A percentile compares a stretch with the other conserved stretches of the same genome.
These are phyloP conservation scores for Mycena epipterygia DNA, from an alignment of 768 basidiomycete genomes.

Conservation along the genomic window DNA sequence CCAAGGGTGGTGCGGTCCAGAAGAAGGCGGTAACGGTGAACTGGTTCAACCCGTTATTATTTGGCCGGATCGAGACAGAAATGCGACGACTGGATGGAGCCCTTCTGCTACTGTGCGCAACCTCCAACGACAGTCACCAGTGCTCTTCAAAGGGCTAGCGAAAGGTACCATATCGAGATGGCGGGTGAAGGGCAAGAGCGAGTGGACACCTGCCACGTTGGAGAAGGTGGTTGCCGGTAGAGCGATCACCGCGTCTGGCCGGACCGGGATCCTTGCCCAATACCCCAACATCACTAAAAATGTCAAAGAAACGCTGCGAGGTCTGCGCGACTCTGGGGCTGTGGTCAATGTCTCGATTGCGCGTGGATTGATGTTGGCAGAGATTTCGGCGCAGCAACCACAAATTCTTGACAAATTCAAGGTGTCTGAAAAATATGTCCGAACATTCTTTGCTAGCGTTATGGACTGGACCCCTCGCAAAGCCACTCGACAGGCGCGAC, in stretches of 20 bases:
- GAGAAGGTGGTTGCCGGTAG: not conserved
- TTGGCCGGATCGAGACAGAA: not conserved
- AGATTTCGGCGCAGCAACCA: conserved; percentile 9
- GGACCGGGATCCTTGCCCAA: conserved; percentile 11
- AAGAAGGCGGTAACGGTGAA: not conserved
- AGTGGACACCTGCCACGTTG: conserved; percentile 5
- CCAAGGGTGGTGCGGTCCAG: conserved; percentile 1
- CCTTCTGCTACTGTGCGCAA: not conserved
- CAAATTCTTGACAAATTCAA: conserved; percentile 20
- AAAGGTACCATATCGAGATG: conserved; percentile 17
- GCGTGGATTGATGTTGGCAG: conserved; percentile 10
- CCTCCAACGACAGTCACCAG: not conserved
- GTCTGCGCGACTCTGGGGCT: conserved; percentile 9
- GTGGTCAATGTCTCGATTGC: conserved; percentile 24
- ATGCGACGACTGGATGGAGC: conserved; percentile 7
- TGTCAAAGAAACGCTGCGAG: conserved; percentile 22
- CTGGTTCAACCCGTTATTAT: conserved; percentile 2
- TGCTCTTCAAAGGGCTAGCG: not conserved
- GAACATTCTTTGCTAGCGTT: conserved; percentile 10
- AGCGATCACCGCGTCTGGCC: conserved; percentile 5
- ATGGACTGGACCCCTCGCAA: conserved; percentile 28
- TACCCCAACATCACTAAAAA: conserved; percentile 20
- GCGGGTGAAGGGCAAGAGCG: conserved; percentile 6
- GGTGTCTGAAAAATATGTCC: conserved; percentile 14
- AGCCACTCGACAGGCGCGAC: conserved; percentile 8